Conservation (phyloP, 768 basidiomycete genomes). For the Macrolepiota dolichaula region DNA sequence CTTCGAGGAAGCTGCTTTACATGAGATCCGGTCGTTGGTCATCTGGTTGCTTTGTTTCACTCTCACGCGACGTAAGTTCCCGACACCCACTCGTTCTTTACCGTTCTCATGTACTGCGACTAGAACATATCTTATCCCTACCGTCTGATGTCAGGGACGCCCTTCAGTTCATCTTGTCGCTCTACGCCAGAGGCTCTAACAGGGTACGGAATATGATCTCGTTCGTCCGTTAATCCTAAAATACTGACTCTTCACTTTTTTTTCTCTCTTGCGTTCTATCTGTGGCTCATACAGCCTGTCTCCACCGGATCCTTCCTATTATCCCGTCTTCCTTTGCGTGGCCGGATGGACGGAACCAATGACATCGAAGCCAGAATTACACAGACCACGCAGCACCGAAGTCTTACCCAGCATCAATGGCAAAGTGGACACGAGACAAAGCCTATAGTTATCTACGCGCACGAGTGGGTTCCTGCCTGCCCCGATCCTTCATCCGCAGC, state of each 20-base stretch:
- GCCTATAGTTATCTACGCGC: constrained; percentile 6
- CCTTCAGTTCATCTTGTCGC: not conserved
- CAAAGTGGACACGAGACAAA: not conserved
- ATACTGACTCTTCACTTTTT: not conserved
- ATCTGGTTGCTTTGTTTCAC: constrained; percentile 40
- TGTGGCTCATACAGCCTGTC: not conserved
- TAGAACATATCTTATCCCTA: constrained; percentile 9
- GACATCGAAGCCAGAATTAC: not conserved
- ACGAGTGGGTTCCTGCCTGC: constrained; percentile 16
- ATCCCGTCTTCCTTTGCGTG: not conserved
- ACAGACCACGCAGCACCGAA: not conserved
- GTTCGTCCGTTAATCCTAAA: constrained; percentile 1
- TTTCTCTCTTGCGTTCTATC: not conserved
- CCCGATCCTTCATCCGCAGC: constrained; percentile 41
- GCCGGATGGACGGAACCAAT: not conserved
- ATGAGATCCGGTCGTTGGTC: constrained; percentile 25
- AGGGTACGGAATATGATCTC: constrained; percentile 2
- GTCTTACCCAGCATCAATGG: not conserved
- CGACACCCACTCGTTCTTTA: constrained; percentile 1
- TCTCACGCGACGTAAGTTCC: constrained; percentile 34
- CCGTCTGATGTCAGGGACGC: not conserved
- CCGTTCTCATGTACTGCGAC: constrained; percentile 1
- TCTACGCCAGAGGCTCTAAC: not conserved
- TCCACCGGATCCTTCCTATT: not conserved
- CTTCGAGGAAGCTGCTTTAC: constrained; percentile 7